Base-by-base conservation (phyloP, 148 eudicot genomes). In the Rhododendron vialii region DNA sequence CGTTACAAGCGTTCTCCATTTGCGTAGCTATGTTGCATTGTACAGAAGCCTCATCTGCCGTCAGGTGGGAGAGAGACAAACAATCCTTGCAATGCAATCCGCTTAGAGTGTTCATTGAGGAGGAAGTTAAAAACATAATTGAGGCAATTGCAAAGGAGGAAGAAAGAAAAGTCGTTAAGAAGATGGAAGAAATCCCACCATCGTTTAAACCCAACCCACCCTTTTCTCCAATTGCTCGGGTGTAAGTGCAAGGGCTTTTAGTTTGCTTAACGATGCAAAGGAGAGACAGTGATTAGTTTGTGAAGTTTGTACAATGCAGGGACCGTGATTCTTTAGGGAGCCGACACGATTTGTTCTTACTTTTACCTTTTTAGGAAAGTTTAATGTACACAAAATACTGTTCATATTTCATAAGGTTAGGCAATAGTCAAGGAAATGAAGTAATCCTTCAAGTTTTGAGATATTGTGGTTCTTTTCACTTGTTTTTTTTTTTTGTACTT, bases 151-250 rank as follows among this genome's bases (percentile, higher is more conserved):
- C 90, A 26, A 94, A 89, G 53, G 98, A 95, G 77, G 99, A 93
- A 86, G 92, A 89, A 65, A 88, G 86, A 78, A 90, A 89, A 88
- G 87, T 61, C 35, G 51, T 33, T 74, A 90, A 90, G 86, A 85
- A 87, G 57, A 83, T 79, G n/a, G 93, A 89, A 86, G 93, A 89
- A 84, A 87, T 80, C 36, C 88, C 89, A 78, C 88, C 91, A 36
- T 89, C 94, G 47, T 96, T 92, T 83, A 91, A 91, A 78, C 88
- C 93, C 77, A 92, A 95, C 80, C 99, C 98, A 53, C 99, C 99
- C 35, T 95, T 96, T 88, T 96, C 99, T 83, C 99, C 99, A n/a
- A 96, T 96, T 78, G 91, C 94, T 45, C 92, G 98, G 76, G 99
- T 92, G 69, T 96, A 89, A 78, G 71, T 2, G 7, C 24, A 17